Conservation (phyloP, 768 basidiomycete genomes). For the Clavaria fumosa region DNA sequence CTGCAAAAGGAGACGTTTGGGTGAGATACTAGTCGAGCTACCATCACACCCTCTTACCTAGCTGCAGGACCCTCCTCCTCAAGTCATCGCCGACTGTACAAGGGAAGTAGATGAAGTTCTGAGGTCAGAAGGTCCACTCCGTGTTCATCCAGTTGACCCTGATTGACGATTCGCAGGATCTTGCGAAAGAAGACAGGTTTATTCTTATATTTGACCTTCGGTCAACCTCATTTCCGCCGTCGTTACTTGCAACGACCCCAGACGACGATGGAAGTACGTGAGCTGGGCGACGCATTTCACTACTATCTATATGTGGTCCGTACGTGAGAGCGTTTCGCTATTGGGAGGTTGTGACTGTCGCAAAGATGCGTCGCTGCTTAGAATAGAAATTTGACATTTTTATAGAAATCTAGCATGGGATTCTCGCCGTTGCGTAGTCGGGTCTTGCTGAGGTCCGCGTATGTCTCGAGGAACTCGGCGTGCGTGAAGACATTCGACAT, state of each 20-base stretch:
- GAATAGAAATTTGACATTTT: constrained; percentile 89
- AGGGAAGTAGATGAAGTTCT: constrained; percentile 65
- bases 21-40: constrained; percentile 22
- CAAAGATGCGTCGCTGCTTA: too few relatives aligned
- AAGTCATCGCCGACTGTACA: constrained; percentile 54
- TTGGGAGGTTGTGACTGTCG: too few relatives aligned
- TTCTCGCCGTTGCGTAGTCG: constrained; percentile 70
- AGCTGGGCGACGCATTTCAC: constrained; percentile 70
- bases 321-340: too few relatives aligned
- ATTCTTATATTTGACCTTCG: constrained; percentile 76
- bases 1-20: constrained; percentile 71
- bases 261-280: constrained; percentile 48
- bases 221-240: constrained; percentile 76
- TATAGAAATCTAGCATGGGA: constrained; percentile 78
- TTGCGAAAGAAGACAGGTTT: constrained; percentile 39
- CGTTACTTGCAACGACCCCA: constrained; percentile 43
- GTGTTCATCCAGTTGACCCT: not conserved
- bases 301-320: constrained; percentile 65
- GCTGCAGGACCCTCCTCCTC: constrained; percentile 58
- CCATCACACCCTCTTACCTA: not conserved
- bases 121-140: constrained; percentile 27
- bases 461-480: constrained; percentile 76
- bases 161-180: constrained; percentile 34
- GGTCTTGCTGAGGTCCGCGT: constrained; percentile 61
- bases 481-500: constrained; percentile 80